Percentiles rank a stretch among this genome's conserved stretches.
Evolutionary conservation across 148 eudicot species (phyloP).

Genomic region (Silene latifolia): DNA sequence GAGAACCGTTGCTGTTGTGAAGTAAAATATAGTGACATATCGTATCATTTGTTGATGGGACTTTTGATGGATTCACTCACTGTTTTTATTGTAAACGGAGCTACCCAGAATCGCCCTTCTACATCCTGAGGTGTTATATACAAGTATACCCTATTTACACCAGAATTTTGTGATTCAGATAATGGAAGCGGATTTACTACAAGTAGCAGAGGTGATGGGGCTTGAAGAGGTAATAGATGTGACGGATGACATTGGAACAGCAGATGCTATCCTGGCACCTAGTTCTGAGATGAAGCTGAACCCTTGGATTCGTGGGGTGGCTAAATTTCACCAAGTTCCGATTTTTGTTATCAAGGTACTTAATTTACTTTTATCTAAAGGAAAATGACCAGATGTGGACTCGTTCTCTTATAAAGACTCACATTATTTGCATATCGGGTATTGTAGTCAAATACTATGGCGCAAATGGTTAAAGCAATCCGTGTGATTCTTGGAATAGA

Average conservation of each 20-base stretch:
- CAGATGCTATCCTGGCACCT: conserved; percentile 79
- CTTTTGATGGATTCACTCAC: background rate
- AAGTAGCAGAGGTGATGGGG: conserved; percentile 89
- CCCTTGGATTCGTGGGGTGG: conserved; percentile 93
- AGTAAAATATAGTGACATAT: background rate
- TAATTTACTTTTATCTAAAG: conserved; percentile 10
- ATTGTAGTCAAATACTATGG: conserved; percentile 87
- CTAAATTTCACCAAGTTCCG: conserved; percentile 90
- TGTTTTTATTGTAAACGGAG: background rate
- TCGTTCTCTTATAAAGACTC: background rate
- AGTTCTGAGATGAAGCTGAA: conserved; percentile 76
- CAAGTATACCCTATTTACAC: conserved; percentile 10
- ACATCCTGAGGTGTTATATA: background rate
- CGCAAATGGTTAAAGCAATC: conserved; percentile 94
- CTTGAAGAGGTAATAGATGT: conserved; percentile 66
- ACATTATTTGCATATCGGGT: conserved; percentile 8
- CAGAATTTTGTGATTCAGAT: conserved; percentile 40
- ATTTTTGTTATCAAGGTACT: conserved; percentile 82
- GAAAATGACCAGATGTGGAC: background rate
- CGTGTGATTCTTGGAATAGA: conserved; percentile 83
- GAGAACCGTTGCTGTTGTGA: no score
- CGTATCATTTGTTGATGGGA: background rate
- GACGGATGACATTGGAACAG: conserved; percentile 72
- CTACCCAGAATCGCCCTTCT: background rate
- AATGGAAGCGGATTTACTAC: conserved; percentile 75